phyloP scores from a whole-genome alignment of 768 basidiomycete genomes.

The Rickenella mellea region DNA sequence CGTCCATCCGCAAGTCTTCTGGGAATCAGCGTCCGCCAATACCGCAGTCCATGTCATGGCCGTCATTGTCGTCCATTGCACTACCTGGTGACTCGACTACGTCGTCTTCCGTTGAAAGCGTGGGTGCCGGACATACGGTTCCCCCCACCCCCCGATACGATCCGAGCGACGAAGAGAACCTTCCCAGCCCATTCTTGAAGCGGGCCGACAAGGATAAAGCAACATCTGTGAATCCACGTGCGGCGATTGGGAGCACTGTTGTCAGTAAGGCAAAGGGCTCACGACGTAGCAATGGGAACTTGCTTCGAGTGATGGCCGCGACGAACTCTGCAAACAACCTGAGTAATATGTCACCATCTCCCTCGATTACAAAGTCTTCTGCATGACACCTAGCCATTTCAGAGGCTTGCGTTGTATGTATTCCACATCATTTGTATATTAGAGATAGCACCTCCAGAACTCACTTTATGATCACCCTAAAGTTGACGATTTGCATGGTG shows the following conservation, averaged over 20 bases:
- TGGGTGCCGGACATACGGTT: slow-evolving; percentile 16
- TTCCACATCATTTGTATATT: too few relatives aligned
- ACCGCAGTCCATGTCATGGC: slow-evolving; percentile 27
- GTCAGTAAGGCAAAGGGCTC: slow-evolving; percentile 4
- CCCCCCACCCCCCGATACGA: slow-evolving; percentile 38
- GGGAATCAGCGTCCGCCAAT: slow-evolving; percentile 24
- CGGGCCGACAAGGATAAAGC: slow-evolving; percentile 32
- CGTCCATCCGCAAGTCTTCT: slow-evolving; percentile 40
- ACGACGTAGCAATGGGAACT: slow-evolving; percentile 40
- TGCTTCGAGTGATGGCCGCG: slow-evolving; percentile 53
- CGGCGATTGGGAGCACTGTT: slow-evolving; percentile 7
- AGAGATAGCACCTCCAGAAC: too few relatives aligned
- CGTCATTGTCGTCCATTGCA: slow-evolving; percentile 9
- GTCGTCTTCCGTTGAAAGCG: slow-evolving; percentile 9
- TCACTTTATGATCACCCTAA: too few relatives aligned
- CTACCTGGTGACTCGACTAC: slow-evolving; percentile 11
- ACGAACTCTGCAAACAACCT: slow-evolving; percentile 24
- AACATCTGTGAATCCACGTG: too few relatives aligned
- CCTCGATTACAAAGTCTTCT: too few relatives aligned
- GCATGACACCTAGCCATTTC: too few relatives aligned
- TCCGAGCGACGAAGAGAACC: slow-evolving; percentile 69
- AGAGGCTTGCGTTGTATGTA: too few relatives aligned
- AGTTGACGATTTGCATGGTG: too few relatives aligned
- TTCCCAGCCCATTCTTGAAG: slow-evolving; percentile 78
- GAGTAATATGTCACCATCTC: too few relatives aligned